Evolutionary conservation across 2,329 filamentous ascomycete species (phyloP), one percentile per base, ranked within the genome.

Genomic region (Exophiala sp.): DNA sequence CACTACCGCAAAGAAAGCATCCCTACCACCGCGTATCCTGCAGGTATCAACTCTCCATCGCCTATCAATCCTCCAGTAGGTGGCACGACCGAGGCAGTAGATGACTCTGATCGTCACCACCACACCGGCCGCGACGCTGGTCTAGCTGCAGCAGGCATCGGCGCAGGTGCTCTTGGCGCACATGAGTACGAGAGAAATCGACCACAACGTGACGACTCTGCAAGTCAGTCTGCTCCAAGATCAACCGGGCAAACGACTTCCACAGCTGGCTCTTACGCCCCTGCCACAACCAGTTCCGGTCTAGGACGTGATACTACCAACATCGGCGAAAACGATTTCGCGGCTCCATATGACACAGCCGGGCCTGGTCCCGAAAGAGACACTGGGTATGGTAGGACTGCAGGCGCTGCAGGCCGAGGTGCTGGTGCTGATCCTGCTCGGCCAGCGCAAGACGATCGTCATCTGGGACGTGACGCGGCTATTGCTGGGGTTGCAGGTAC

Each of bases 21-120:
- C 44, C 61, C 61, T 5, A 63, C 61, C 9, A 63, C 58, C 11
- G 61, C 61, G 10, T 63, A 63, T 47, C 61, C 61, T 24, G 57
- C 54, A 33, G 60, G 59, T 10, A 16, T 47, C 14, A 45, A 49
- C 16, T 62, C 59, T 44, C 59, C 61, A 35, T 32, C 49, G 10
- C 50, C 61, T 18, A 55, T 63, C 20, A 55, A 52, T 45, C n/a
- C 61, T 29, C 61, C 61, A 11, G 48, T 62, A 21, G 61, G 61
- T 43, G 59, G 59, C 21, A 60, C 59, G 7, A 20, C 46, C n/a
- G 52, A 32, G 8, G 34, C 41, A 8, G 11, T 24, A 14, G 45
- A 47, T 7, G 47, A 45, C 18, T 16, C 32, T 5, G 52, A 54
- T n/a, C 11, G 9, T 10, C 12, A 50, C 33, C 32, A 50, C 35